Evolutionary conservation across 2,329 filamentous ascomycete genomes (phyloP).

Genomic region (Daldinia sp.): DNA sequence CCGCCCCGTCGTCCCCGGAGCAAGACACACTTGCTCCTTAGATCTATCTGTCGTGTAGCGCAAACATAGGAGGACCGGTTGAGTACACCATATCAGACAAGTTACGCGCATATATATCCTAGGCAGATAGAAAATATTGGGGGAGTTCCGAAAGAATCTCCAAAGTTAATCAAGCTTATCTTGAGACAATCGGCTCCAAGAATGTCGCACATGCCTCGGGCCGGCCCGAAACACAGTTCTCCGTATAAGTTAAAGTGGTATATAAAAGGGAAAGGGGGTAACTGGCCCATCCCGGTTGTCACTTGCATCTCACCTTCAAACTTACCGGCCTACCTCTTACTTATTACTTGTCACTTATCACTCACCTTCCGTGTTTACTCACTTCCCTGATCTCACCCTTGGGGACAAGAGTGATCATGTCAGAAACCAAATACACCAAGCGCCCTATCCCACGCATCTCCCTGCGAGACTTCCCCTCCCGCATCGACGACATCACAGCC

Average conservation of each 20-base stretch:
- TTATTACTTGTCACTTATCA: not conserved
- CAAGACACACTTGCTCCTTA: not conserved
- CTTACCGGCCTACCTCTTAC: not conserved
- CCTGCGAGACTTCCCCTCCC: slow-evolving; percentile 59
- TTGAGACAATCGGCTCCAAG: not conserved
- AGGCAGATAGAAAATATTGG: not conserved
- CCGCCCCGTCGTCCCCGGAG: slow-evolving; percentile 23
- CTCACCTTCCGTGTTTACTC: not conserved
- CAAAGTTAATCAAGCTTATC: not conserved
- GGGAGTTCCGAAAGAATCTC: not conserved
- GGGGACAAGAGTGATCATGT: slow-evolving; percentile 38
- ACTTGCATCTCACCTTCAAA: not conserved
- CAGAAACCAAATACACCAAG: slow-evolving; percentile 48
- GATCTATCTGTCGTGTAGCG: not conserved
- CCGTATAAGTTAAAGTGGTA: not conserved
- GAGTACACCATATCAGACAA: not conserved
- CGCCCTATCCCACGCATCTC: slow-evolving; percentile 61
- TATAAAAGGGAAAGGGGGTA: not conserved
- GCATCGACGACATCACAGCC: slow-evolving; percentile 61
- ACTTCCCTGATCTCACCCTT: not conserved
- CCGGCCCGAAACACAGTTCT: not conserved
- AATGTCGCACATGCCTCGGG: not conserved
- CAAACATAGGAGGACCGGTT: not conserved
- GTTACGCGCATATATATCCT: too few species aligned
- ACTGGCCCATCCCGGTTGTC: not conserved